These are phyloP conservation scores for Phalaenopsis equestris DNA, from an alignment of 106 monocot species.

Conservation along the genomic window DNA sequence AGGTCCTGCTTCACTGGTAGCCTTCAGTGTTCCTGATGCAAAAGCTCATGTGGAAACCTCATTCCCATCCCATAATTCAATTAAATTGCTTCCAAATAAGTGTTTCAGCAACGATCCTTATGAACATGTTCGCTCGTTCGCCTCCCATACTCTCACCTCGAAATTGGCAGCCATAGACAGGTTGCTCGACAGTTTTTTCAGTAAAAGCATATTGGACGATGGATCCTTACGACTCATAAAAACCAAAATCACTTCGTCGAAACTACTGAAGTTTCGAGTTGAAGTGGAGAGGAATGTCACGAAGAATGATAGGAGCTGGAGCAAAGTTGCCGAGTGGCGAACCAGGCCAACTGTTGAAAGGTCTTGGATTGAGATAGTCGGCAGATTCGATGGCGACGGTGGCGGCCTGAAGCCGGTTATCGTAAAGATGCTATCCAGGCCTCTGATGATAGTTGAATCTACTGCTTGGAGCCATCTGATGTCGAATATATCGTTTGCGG, in stretches of 20 bases:
- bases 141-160: constrained; percentile 29
- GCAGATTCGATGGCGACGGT: constrained; percentile 36
- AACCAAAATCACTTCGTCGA: constrained; percentile 43
- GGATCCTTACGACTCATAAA: constrained; percentile 26
- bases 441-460: constrained; percentile 26
- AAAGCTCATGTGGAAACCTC: constrained; percentile 24
- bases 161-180: constrained; percentile 31
- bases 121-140: constrained; percentile 10
- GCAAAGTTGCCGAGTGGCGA: constrained; percentile 49
- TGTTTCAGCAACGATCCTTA: constrained; percentile 23
- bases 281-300: constrained; percentile 57
- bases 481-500: constrained; percentile 72
- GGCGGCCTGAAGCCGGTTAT: constrained; percentile 30
- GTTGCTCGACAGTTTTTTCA: constrained; percentile 27
- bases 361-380: constrained; percentile 53
- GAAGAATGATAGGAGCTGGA: constrained; percentile 48
- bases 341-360: constrained; percentile 46
- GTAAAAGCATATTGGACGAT: constrained; percentile 15
- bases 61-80: constrained; percentile 29
- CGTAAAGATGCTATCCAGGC: constrained; percentile 42
- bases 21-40: constrained; percentile 20
- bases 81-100: constrained; percentile 65
- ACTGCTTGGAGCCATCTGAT: constrained; percentile 61
- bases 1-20: constrained; percentile 40
- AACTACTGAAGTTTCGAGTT: constrained; percentile 48